Base-by-base conservation (phyloP, 2,329 filamentous ascomycete genomes). In the Paraphoma sp. region DNA sequence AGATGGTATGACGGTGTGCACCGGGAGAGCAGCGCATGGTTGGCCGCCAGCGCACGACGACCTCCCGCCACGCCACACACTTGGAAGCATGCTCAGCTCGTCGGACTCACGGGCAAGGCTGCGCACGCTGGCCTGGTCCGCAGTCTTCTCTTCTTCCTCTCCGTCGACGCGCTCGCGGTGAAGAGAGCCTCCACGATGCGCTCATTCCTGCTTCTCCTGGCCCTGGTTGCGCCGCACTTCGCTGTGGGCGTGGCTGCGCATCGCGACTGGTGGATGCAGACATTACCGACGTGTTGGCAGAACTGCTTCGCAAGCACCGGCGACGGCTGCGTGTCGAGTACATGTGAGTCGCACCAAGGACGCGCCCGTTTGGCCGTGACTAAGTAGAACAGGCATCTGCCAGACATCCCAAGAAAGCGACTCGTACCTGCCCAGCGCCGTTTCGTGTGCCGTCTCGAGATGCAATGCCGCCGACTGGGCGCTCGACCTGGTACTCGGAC, bases 341-440 rank as follows among this genome's bases (percentile, higher is more conserved):
- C 58, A 31, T 66, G 66, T 69, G 33, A 56, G 64, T 63, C 9
- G 38, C 33, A 1, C 11, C 10, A 10, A 29, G 8, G 11, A 9
- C 12, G 1, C 11, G 42, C 3, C 12, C 7, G 17, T 16, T 9
- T 14, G 6, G 7, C 49, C 5, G 1, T 10, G 1, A 44, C 62
- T 64, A 47, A 65, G 11, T 18, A 18, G 17, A 17, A 12, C 31
- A 72, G 70, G 68, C 48, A 66, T 72, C 36, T 72, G 68, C 62
- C 56, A 68, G 9, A 60, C 64, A 4, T 65, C 63, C 43, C 47
- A 67, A 45, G 53, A 54, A 30, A 57, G 51, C 57, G 54, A 51
- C 17, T 56, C 51, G 9, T 70, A 64, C 54, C 62, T 72, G 6
- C 47, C 60, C 45, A 51, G 44, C 49, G 63, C 63, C 1, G 60